Percentiles rank a stretch among this genome's conserved stretches.
These are phyloP conservation scores for Sanghuangporus sanghuang DNA, from an alignment of 1,284 basidiomycete genomes.

Conservation along the genomic window DNA sequence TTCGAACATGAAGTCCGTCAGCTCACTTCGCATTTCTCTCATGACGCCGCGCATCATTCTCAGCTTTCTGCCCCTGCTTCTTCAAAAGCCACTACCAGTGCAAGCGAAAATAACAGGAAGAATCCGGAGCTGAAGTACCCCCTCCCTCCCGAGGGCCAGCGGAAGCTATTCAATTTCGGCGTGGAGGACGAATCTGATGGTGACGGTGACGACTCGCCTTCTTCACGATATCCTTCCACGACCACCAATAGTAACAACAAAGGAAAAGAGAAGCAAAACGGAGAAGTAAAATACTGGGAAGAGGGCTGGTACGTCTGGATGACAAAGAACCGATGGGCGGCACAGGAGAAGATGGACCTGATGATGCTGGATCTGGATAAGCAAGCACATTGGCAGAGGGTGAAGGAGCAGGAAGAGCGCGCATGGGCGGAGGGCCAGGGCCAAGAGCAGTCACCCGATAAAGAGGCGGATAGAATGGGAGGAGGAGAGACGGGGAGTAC, in stretches of 20 bases:
- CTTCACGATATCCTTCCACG: not conserved
- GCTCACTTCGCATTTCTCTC: conserved; percentile 34
- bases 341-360: conserved; percentile 49
- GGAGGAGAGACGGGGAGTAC: not conserved
- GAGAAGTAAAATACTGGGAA: conserved; percentile 53
- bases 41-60: conserved; percentile 16
- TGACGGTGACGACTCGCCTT: not conserved
- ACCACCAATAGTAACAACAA: not conserved
- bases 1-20: conserved; percentile 67
- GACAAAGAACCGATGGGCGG: conserved; percentile 45
- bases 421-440: conserved; percentile 32
- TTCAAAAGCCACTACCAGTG: not conserved
- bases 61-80: not conserved
- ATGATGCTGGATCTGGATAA: conserved; percentile 53
- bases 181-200: not conserved
- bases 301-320: conserved; percentile 74
- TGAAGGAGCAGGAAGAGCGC: conserved; percentile 38
- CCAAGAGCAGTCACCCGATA: not conserved
- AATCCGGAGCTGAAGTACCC: conserved; percentile 35
- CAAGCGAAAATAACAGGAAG: not conserved
- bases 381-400: conserved; percentile 39
- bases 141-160: conserved; percentile 59
- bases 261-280: conserved; percentile 10
- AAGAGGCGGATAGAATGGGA: conserved; percentile 6
- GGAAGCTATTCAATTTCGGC: conserved; percentile 19